These are phyloP conservation scores for Alternaria arbusti DNA, from an alignment of 2,329 filamentous ascomycete genomes.

Conservation along the genomic window DNA sequence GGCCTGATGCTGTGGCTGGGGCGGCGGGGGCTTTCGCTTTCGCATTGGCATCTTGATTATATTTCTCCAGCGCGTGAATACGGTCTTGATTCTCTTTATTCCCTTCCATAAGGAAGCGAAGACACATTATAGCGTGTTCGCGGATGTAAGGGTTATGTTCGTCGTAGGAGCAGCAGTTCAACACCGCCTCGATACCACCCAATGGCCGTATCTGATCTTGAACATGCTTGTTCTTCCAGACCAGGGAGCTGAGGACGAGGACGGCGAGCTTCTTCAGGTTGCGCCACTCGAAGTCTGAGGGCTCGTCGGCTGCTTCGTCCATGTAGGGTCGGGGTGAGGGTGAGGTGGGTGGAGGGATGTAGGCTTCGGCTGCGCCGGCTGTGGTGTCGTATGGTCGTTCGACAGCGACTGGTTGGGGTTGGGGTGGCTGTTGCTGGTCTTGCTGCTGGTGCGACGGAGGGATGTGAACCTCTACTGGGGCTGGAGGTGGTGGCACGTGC, in stretches of 20 bases:
- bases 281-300: slow-evolving; percentile 72
- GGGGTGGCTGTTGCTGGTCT: slow-evolving; percentile 32
- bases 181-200: slow-evolving; percentile 83
- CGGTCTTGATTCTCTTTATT: slow-evolving; percentile 76
- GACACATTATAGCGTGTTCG: slow-evolving; percentile 70
- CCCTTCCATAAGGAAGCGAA: slow-evolving; percentile 68
- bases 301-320: slow-evolving; percentile 60
- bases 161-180: slow-evolving; percentile 90
- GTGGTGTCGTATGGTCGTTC: slow-evolving; percentile 70
- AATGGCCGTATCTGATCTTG: slow-evolving; percentile 87
- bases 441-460: slow-evolving; percentile 13
- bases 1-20: neutral
- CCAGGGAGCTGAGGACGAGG: slow-evolving; percentile 84
- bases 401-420: slow-evolving; percentile 55
- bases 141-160: slow-evolving; percentile 94
- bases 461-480: slow-evolving; percentile 25
- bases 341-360: slow-evolving; percentile 46
- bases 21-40: slow-evolving; percentile 17
- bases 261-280: slow-evolving; percentile 94
- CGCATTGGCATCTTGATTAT: slow-evolving; percentile 28
- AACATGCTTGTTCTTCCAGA: slow-evolving; percentile 84
- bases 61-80: slow-evolving; percentile 65
- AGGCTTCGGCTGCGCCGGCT: slow-evolving; percentile 53
- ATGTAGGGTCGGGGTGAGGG: slow-evolving; percentile 55
- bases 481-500: slow-evolving; percentile 41